These are phyloP conservation scores for Chaetomiaceae sp. DNA, from an alignment of 2,329 filamentous ascomycete genomes.

Conservation along the genomic window DNA sequence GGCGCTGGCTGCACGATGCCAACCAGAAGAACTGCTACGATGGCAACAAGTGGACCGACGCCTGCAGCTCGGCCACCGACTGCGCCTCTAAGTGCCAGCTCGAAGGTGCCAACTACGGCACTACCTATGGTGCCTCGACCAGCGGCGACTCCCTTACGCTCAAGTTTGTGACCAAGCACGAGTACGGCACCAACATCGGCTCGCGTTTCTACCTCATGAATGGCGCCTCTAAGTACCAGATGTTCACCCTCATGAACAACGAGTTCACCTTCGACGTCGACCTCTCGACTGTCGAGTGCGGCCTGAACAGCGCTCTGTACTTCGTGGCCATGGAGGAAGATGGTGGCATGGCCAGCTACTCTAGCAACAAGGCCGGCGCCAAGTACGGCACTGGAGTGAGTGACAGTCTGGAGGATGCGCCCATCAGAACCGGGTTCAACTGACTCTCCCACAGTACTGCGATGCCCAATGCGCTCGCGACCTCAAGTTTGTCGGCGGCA, in stretches of 20 bases:
- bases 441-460: too few relatives aligned
- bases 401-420: too few relatives aligned
- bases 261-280: constrained; percentile 73
- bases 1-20: constrained; percentile 54
- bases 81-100: constrained; percentile 50
- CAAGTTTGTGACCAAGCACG: constrained; percentile 53
- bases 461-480: constrained; percentile 51
- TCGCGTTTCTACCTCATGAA: constrained; percentile 63
- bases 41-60: constrained; percentile 43
- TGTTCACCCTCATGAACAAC: constrained; percentile 60
- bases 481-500: constrained; percentile 55
- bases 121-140: constrained; percentile 52
- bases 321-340: constrained; percentile 58
- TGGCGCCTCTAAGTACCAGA: constrained; percentile 57
- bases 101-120: constrained; percentile 49
- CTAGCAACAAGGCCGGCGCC: constrained; percentile 49
- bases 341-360: constrained; percentile 49
- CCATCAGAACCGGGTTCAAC: too few relatives aligned
- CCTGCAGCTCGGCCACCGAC: constrained; percentile 39
- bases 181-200: constrained; percentile 45
- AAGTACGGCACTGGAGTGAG: constrained; percentile 57
- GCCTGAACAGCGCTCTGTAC: constrained; percentile 69
- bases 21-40: constrained; percentile 54
- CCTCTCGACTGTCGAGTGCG: constrained; percentile 63
- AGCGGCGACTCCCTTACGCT: constrained; percentile 49